Conservation (phyloP, 768 basidiomycete genomes). For the Tulasnella sp. region DNA sequence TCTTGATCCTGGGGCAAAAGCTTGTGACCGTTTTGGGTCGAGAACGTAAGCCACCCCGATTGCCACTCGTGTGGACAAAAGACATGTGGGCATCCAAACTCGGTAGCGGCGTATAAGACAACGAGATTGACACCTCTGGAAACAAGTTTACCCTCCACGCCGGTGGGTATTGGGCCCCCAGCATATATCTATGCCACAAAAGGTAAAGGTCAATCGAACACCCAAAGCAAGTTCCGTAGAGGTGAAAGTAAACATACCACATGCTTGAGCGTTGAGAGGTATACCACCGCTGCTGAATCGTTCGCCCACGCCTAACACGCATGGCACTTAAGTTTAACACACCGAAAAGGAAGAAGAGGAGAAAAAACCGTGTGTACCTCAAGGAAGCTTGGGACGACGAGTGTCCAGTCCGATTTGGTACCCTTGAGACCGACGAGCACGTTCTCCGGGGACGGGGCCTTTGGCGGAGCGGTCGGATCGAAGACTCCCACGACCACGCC, state of each 20-base stretch:
- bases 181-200: conserved; percentile 14
- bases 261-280: conserved; percentile 6
- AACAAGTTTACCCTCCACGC: conserved; percentile 12
- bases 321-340: too few relatives aligned
- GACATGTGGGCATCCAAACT: too few relatives aligned
- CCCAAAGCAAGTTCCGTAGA: neutral
- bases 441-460: conserved; percentile 16
- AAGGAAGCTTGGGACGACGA: conserved; percentile 19
- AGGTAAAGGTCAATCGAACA: neutral
- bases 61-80: too few relatives aligned
- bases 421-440: conserved; percentile 12
- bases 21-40: neutral
- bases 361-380: neutral
- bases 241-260: conserved; percentile 11
- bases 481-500: conserved; percentile 6
- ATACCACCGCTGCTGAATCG: conserved; percentile 5
- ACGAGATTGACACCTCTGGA: conserved; percentile 15
- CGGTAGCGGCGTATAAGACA: conserved; percentile 13
- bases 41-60: neutral
- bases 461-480: conserved; percentile 13
- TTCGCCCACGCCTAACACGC: conserved; percentile 15
- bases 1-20: neutral
- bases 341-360: too few relatives aligned
- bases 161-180: conserved; percentile 17
- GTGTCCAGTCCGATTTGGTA: neutral